Percentiles rank a stretch among this genome's conserved stretches.
phyloP scores from a whole-genome alignment of 768 basidiomycete genomes.

The Heimioporus sp. region DNA sequence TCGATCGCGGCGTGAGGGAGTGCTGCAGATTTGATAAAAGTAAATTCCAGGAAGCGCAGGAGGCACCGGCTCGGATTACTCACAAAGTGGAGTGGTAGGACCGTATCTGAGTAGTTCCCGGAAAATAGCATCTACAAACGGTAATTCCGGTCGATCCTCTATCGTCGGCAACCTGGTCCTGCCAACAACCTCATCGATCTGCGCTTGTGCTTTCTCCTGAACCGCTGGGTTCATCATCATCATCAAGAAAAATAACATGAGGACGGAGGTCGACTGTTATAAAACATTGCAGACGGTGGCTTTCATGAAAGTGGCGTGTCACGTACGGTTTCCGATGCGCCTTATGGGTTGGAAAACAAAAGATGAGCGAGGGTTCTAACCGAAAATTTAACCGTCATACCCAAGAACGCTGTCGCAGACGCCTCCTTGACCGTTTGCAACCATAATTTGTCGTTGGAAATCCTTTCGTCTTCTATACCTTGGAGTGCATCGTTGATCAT shows the following conservation, averaged over 20 bases:
- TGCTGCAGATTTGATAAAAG: not conserved
- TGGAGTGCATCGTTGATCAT: slow-evolving; percentile 7
- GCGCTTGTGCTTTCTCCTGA: too few species aligned
- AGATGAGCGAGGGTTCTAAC: not conserved
- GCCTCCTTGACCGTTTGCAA: slow-evolving; percentile 5
- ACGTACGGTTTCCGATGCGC: not conserved
- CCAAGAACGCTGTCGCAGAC: slow-evolving; percentile 8
- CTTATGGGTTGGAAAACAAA: not conserved
- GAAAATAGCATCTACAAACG: not conserved
- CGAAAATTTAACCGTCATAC: not conserved
- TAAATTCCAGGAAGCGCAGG: too few species aligned
- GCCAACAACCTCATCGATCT: not conserved
- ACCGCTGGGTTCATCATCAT: too few species aligned
- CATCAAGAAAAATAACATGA: too few species aligned
- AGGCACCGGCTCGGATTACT: not conserved
- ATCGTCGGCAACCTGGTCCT: not conserved
- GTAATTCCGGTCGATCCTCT: not conserved
- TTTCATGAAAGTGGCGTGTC: not conserved
- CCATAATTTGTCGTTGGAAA: not conserved
- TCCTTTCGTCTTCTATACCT: not conserved
- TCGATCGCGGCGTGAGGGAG: slow-evolving; percentile 28
- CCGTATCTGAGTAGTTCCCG: not conserved
- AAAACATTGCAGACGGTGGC: too few species aligned
- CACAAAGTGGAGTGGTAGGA: not conserved
- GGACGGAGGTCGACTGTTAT: too few species aligned